These are phyloP conservation scores for Aquilaria yunnanensis DNA, from an alignment of 345 rosid species.

Conservation along the genomic window DNA sequence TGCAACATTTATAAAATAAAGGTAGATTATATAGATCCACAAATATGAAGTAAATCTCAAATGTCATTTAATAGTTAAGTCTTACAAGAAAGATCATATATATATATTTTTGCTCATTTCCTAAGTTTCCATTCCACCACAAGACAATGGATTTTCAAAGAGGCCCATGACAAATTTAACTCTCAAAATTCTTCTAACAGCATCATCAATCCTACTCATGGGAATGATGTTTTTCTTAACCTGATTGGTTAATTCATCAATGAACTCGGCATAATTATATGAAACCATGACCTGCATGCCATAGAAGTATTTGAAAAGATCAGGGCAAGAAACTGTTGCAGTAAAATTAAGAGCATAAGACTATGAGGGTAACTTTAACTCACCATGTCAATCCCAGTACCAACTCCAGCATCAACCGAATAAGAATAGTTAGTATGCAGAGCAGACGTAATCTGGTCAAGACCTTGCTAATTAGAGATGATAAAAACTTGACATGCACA, in stretches of 20 bases:
- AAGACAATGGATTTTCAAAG: slow-evolving; percentile 27
- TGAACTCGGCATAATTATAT: slow-evolving; percentile 40
- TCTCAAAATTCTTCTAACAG: slow-evolving; percentile 52
- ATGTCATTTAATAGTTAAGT: too few relatives aligned
- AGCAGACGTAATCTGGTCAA: slow-evolving; percentile 50
- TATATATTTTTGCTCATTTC: too few relatives aligned
- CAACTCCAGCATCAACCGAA: slow-evolving; percentile 34
- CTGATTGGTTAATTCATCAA: slow-evolving; percentile 35
- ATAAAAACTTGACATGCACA: slow-evolving; percentile 30
- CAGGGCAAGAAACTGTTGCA: neutral
- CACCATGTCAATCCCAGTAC: slow-evolving; percentile 35
- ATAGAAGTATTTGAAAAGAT: too few relatives aligned
- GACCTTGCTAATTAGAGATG: slow-evolving; percentile 52
- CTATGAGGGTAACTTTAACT: slow-evolving; percentile 18
- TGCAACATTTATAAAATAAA: too few relatives aligned
- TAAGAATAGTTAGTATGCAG: slow-evolving; percentile 42
- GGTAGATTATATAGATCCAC: too few relatives aligned
- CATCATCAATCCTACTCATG: slow-evolving; percentile 63
- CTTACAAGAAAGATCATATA: too few relatives aligned
- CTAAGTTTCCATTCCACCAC: too few relatives aligned
- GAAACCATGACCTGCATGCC: slow-evolving; percentile 37
- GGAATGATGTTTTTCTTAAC: slow-evolving; percentile 44
- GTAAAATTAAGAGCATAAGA: neutral
- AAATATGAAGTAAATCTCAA: too few relatives aligned
- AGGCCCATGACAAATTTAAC: slow-evolving; percentile 60